Base-by-base conservation (phyloP, 371 early-diverging fungal species). In the Mortierella sp. region DNA sequence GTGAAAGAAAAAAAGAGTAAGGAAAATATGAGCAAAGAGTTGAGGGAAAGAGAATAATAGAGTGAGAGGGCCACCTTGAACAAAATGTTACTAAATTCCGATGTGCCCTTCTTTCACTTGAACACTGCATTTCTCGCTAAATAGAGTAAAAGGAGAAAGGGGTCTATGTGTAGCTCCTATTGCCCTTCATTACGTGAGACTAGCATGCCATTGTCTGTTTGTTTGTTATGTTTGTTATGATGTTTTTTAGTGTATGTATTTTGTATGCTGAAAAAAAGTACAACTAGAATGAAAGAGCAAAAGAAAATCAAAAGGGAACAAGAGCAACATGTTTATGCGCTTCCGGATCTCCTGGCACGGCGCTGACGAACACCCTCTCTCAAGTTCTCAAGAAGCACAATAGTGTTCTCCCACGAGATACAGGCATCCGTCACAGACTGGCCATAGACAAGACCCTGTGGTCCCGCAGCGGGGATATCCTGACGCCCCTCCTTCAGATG, bases 341-440 rank as follows among this genome's bases (percentile, higher is more conserved):
- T 74, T 43, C 74, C 74, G 6, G 83, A 34, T 67, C 81, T 75
- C 71, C 85, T 73, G 47, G 70, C 71, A 40, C 88, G 79, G 29
- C 88, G 80, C 52, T 79, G 76, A 48, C 88, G 89, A 66, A 95
- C 91, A 70, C 94, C 93, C 66, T 91, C 88, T 31, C 94, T 92
- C 61, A 96, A 87, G 55, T 88, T 86, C 24, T 91, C 88, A 50
- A 97, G 87, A 85, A 95, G 90, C 0, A 88, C 87, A 40, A 92
- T 88, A 1, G 95, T 96, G 69, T 90, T 88, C 52, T 93, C 94
- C 91, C 94, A 96, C 73, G 91, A 88, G 73, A 95, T 92, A 74
- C 96, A 96, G 7, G 94, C 96, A 76, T 96, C 96, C 26, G 96
- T 96, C 69, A 97, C 93, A 13, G 92, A 92, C 72, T 93, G 91